These are phyloP conservation scores for Entomophthora muscae DNA, from an alignment of 371 early-diverging fungal species.

Conservation along the genomic window DNA sequence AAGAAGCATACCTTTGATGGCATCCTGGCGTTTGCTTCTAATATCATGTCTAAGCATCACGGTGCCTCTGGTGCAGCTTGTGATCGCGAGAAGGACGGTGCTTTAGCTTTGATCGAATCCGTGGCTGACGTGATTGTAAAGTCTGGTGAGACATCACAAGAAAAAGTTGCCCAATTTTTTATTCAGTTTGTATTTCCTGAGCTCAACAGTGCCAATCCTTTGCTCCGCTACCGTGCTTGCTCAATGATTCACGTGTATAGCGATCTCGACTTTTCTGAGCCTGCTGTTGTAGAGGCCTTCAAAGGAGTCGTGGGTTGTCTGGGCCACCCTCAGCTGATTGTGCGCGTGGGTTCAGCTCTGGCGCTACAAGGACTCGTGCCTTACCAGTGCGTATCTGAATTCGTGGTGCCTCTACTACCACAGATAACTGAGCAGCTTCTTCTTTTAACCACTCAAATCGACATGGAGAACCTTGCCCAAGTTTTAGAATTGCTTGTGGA, in stretches of 20 bases:
- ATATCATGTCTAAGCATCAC: conserved; percentile 14
- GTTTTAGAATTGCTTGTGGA: conserved; percentile 80
- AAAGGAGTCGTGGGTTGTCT: conserved; percentile 42
- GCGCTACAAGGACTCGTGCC: conserved; percentile 58
- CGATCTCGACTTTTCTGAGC: conserved; percentile 19
- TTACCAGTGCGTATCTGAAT: conserved; percentile 39
- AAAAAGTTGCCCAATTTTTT: conserved; percentile 60
- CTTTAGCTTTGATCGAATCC: conserved; percentile 59
- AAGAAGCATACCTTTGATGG: conserved; percentile 56
- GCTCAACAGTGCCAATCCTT: conserved; percentile 55
- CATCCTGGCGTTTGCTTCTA: conserved; percentile 54
- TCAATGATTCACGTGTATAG: conserved; percentile 19
- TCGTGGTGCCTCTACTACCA: conserved; percentile 53
- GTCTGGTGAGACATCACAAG: conserved; percentile 33
- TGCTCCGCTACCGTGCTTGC: conserved; percentile 49
- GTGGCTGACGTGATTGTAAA: conserved; percentile 21
- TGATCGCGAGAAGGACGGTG: conserved; percentile 63
- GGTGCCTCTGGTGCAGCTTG: conserved; percentile 10
- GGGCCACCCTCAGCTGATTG: conserved; percentile 61
- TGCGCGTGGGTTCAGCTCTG: conserved; percentile 63
- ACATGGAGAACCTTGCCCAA: conserved; percentile 67
- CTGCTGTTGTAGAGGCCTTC: conserved; percentile 33
- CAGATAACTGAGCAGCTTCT: conserved; percentile 69
- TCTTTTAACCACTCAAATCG: conserved; percentile 68
- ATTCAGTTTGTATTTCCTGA: conserved; percentile 71